A percentile compares a stretch with the other conserved stretches of the same genome.
Evolutionary conservation across 2,329 filamentous ascomycete species (phyloP).

Genomic region (Ceratocystis lukuohia): DNA sequence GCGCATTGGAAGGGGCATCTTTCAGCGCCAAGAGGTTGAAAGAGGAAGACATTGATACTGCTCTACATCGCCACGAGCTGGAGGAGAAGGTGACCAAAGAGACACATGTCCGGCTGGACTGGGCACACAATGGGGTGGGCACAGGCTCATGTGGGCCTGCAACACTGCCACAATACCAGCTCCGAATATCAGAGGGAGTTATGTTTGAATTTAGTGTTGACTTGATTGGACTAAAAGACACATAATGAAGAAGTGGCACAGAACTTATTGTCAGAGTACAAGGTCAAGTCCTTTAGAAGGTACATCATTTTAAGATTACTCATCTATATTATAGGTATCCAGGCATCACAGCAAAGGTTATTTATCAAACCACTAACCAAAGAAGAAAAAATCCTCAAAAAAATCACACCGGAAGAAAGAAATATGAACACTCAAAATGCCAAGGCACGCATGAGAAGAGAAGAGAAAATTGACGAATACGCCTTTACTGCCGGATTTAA

Average conservation of each 20-base stretch:
- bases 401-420: background rate
- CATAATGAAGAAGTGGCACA: background rate
- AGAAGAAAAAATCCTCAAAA: background rate
- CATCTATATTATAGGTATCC: background rate
- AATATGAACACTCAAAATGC: slow-evolving; percentile 2
- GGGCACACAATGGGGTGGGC: slow-evolving; percentile 48
- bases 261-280: background rate
- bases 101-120: slow-evolving; percentile 45
- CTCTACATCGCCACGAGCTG: slow-evolving; percentile 49
- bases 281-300: background rate
- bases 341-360: background rate
- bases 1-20: slow-evolving; percentile 34
- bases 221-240: background rate
- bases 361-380: background rate
- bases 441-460: background rate
- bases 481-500: background rate
- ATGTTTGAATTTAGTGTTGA: slow-evolving; percentile 28
- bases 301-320: background rate
- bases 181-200: slow-evolving; percentile 29
- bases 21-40: slow-evolving; percentile 47
- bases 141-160: slow-evolving; percentile 49
- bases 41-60: slow-evolving; percentile 38
- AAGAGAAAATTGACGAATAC: background rate
- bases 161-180: slow-evolving; percentile 36
- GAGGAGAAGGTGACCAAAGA: slow-evolving; percentile 35